phyloP scores from a whole-genome alignment of 345 rosid species.

The Salix suchowensis region DNA sequence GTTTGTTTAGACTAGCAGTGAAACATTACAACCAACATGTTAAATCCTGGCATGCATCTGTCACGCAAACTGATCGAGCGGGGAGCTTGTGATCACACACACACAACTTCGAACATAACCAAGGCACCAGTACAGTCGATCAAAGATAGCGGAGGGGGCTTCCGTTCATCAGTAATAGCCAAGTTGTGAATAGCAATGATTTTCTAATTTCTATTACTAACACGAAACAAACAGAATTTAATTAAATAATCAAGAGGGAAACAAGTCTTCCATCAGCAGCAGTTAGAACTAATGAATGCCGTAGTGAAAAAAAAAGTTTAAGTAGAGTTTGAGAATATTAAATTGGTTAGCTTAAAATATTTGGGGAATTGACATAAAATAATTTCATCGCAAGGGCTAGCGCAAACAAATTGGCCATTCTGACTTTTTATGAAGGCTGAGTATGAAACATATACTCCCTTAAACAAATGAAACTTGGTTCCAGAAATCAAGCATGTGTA shows the following conservation, averaged over 20 bases:
- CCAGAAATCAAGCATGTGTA: not conserved
- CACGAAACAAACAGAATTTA: not conserved
- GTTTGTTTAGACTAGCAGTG: not conserved
- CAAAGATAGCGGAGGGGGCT: not conserved
- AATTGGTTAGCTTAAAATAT: too few species aligned
- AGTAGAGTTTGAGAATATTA: too few species aligned
- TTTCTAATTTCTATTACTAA: not conserved
- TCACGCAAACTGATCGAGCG: not conserved
- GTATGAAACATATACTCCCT: not conserved
- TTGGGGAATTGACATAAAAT: too few species aligned
- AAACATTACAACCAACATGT: not conserved
- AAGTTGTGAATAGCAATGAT: not conserved
- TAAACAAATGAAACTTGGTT: not conserved
- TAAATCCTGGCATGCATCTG: not conserved
- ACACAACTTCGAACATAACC: not conserved
- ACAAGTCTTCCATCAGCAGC: not conserved
- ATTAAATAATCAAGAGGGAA: not conserved
- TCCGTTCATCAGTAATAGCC: not conserved
- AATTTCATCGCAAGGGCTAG: too few species aligned
- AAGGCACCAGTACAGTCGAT: not conserved
- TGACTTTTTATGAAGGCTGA: too few species aligned
- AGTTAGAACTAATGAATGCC: not conserved
- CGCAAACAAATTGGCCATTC: too few species aligned
- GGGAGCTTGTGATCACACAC: not conserved
- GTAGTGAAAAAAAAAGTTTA: not conserved